Conservation (phyloP, 768 basidiomycete genomes). For the Lactarius sp. region DNA sequence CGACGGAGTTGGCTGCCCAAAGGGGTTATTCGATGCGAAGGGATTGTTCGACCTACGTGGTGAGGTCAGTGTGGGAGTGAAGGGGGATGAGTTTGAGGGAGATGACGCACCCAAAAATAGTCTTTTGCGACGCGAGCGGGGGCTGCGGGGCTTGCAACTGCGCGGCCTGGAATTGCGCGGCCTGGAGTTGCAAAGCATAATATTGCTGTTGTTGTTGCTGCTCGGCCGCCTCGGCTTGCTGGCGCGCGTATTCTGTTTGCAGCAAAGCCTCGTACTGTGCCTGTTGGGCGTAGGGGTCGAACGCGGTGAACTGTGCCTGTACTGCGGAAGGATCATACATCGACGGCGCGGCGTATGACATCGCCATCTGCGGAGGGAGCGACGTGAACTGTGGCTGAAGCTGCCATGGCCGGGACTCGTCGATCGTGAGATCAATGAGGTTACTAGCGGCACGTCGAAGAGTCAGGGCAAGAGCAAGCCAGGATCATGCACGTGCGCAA, state of each 20-base stretch:
- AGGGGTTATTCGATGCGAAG: constrained; percentile 59
- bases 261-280: constrained; percentile 79
- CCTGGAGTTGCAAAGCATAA: constrained; percentile 47
- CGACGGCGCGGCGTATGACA: not conserved
- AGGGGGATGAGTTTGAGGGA: not conserved
- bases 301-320: constrained; percentile 56
- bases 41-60: constrained; percentile 17
- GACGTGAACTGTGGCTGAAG: constrained; percentile 28
- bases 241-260: constrained; percentile 64
- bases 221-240: constrained; percentile 47
- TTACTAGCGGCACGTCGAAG: constrained; percentile 11
- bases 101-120: constrained; percentile 47
- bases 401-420: constrained; percentile 25
- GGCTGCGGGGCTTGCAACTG: not conserved
- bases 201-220: constrained; percentile 39
- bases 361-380: constrained; percentile 22
- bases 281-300: constrained; percentile 88
- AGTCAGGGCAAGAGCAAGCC: not conserved
- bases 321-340: constrained; percentile 19
- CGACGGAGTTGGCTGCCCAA: constrained; percentile 42
- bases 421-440: constrained; percentile 20
- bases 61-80: not conserved
- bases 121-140: constrained; percentile 31
- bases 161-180: constrained; percentile 36
- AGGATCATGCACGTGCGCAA: constrained; percentile 41